phyloP scores from a whole-genome alignment of 2,329 filamentous ascomycete species.

The Aureobasidium sp. region DNA sequence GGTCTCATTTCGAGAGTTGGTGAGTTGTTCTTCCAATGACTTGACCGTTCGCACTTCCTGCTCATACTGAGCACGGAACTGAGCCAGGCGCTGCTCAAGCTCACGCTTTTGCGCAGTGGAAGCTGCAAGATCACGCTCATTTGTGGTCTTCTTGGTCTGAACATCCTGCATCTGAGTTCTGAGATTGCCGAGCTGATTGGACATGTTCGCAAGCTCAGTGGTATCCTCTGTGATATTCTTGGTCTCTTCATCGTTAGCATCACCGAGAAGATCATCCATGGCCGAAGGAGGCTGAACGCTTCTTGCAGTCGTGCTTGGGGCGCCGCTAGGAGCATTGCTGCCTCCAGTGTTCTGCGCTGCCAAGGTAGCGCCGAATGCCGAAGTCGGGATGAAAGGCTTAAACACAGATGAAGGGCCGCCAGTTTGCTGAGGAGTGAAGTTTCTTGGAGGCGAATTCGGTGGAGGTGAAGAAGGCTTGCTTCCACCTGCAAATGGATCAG shows the following conservation, averaged over 20 bases:
- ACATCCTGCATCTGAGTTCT: slow-evolving; percentile 93
- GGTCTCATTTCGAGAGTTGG: slow-evolving; percentile 68
- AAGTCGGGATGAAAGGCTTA: slow-evolving; percentile 88
- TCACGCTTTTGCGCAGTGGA: slow-evolving; percentile 83
- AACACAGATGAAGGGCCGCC: slow-evolving; percentile 48
- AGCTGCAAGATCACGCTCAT: slow-evolving; percentile 76
- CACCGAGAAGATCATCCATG: slow-evolving; percentile 81
- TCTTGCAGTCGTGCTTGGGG: slow-evolving; percentile 31
- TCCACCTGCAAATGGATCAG: slow-evolving; percentile 55
- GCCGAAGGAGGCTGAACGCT: slow-evolving; percentile 32
- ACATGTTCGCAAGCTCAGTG: slow-evolving; percentile 87
- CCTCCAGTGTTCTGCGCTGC: slow-evolving; percentile 69
- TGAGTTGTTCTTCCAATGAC: slow-evolving; percentile 75
- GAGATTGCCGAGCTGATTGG: slow-evolving; percentile 86
- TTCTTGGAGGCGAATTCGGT: slow-evolving; percentile 22
- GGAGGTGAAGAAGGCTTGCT: slow-evolving; percentile 45
- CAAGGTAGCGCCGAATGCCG: slow-evolving; percentile 80
- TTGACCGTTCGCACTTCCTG: slow-evolving; percentile 86
- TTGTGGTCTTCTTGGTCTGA: slow-evolving; percentile 69
- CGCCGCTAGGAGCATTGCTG: slow-evolving; percentile 32
- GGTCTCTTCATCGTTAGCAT: slow-evolving; percentile 80
- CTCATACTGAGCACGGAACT: slow-evolving; percentile 83
- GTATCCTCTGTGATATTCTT: slow-evolving; percentile 85
- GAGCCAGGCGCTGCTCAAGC: slow-evolving; percentile 80
- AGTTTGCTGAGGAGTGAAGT: slow-evolving; percentile 25